Base-by-base conservation (phyloP, 176 grass and related monocot species). In the Phoenix dactylifera region DNA sequence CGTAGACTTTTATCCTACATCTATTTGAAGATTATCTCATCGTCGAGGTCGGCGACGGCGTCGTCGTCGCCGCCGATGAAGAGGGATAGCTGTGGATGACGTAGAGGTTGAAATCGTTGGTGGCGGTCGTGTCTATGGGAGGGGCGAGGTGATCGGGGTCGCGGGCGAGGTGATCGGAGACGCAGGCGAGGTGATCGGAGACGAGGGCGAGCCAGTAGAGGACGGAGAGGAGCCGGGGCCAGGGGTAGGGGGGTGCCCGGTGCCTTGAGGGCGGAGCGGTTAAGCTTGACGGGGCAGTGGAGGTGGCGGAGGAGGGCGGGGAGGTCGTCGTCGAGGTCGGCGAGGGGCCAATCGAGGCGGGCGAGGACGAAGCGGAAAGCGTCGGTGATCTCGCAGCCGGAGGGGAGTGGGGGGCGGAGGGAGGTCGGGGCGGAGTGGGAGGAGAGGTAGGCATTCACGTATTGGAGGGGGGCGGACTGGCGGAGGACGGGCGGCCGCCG, bases 241-340 rank as follows among this genome's bases (percentile, higher is more conserved):
- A 92, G 5, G 70, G 62, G 64, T 89, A 20, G 93, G 71, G 87
- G 93, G 48, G 84, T 86, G 24, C 87, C 76, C 10, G 93, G 87
- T 35, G 79, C 81, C 44, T 88, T 85, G 49, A 98, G 87, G 1
- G 81, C 79, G 28, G 93, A 97, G 26, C 74, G 68, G 49, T 71
- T 81, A 56, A 88, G 70, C 66, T 83, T 92, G 52, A 66, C 19
- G 4, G 87, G 81, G 44, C 81, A 91, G 3, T 24, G 22, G 7
- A 91, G 62, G 9, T 72, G 1, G 20, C 70, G 78, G n/a, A 96
- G 83, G 57, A 75, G 16, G 0, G 1, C 1, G 64, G 82, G 63
- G 10, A 97, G 69, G 51, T 97, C 87, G 0, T n/a, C n/a, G n/a
- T n/a, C n/a, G n/a, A n/a, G n/a, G n/a, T n/a, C n/a, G n/a, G n/a